A percentile compares a stretch with the other conserved stretches of the same genome.
These are phyloP conservation scores for Gnetum montanum DNA, from an alignment of 75 land plant genomes.

Conservation along the genomic window DNA sequence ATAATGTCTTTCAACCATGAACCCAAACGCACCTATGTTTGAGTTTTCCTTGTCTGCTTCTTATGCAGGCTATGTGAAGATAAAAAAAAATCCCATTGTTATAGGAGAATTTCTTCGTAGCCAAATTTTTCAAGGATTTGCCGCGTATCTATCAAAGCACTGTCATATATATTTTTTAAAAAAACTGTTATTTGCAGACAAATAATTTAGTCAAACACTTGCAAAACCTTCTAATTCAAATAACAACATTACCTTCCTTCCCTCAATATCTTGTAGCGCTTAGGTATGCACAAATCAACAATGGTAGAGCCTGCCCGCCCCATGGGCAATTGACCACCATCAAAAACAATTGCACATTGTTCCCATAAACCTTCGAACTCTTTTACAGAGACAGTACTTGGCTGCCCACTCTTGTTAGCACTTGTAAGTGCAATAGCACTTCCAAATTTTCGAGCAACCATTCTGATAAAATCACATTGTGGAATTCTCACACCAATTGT, in stretches of 20 bases:
- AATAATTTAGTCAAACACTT: background rate
- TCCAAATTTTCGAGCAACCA: slow-evolving; percentile 55
- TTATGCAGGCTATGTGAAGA: too few relatives aligned
- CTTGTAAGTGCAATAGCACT: slow-evolving; percentile 97
- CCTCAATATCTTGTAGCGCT: slow-evolving; percentile 62
- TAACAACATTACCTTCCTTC: slow-evolving; percentile 59
- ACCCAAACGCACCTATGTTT: too few relatives aligned
- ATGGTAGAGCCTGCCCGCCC: slow-evolving; percentile 94
- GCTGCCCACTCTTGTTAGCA: slow-evolving; percentile 78
- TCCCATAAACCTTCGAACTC: slow-evolving; percentile 86
- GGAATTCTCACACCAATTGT: slow-evolving; percentile 93
- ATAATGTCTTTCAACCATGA: too few relatives aligned
- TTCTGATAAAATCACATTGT: slow-evolving; percentile 56
- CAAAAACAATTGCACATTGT: slow-evolving; percentile 69
- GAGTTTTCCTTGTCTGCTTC: too few relatives aligned
- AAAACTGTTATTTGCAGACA: background rate
- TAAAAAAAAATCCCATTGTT: too few relatives aligned
- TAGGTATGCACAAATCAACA: slow-evolving; percentile 59
- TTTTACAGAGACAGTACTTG: slow-evolving; percentile 65
- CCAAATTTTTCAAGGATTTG: slow-evolving; percentile 15
- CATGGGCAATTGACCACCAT: slow-evolving; percentile 76
- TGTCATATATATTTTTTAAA: background rate
- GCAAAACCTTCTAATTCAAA: background rate
- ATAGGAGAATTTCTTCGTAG: slow-evolving; percentile 8
- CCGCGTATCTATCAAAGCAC: slow-evolving; percentile 12